Evolutionary conservation across 306 rosid species (phyloP).

Genomic region (Urtica urens): DNA sequence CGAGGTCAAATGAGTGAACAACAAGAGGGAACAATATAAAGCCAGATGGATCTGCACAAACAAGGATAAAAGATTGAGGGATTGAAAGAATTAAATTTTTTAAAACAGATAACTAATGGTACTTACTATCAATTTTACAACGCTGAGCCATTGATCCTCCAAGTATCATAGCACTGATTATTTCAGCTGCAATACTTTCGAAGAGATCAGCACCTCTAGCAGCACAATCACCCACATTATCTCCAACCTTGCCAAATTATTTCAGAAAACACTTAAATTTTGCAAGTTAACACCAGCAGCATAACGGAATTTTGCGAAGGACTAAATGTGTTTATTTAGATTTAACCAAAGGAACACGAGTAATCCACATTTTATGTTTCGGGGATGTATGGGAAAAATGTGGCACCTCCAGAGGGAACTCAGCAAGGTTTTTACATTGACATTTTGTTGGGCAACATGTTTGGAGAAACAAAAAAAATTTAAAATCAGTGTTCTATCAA

Average conservation of each 20-base stretch:
- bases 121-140: slow-evolving; percentile 84
- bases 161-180: slow-evolving; percentile 97
- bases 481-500: too few relatives aligned
- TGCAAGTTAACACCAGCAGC: slow-evolving; percentile 4
- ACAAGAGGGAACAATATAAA: slow-evolving; percentile 99
- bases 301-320: neutral
- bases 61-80: slow-evolving; percentile 16
- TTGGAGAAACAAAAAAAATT: too few relatives aligned
- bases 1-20: slow-evolving; percentile 88
- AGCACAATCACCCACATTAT: slow-evolving; percentile 97
- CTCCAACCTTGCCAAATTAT: slow-evolving; percentile 63
- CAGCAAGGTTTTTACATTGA: too few relatives aligned
- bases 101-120: neutral
- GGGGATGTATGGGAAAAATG: too few relatives aligned
- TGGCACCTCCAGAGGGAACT: too few relatives aligned
- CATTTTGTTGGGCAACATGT: too few relatives aligned
- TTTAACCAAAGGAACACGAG: neutral
- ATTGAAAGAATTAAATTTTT: slow-evolving; percentile 16
- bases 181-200: slow-evolving; percentile 98
- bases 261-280: slow-evolving; percentile 8
- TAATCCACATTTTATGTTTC: neutral
- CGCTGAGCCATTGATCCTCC: slow-evolving; percentile 94
- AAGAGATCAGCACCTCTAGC: slow-evolving; percentile 99
- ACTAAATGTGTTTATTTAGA: too few relatives aligned
- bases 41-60: slow-evolving; percentile 88